Conservation (phyloP, 1,139 yeast species). For the Geotrichum fermentans region DNA sequence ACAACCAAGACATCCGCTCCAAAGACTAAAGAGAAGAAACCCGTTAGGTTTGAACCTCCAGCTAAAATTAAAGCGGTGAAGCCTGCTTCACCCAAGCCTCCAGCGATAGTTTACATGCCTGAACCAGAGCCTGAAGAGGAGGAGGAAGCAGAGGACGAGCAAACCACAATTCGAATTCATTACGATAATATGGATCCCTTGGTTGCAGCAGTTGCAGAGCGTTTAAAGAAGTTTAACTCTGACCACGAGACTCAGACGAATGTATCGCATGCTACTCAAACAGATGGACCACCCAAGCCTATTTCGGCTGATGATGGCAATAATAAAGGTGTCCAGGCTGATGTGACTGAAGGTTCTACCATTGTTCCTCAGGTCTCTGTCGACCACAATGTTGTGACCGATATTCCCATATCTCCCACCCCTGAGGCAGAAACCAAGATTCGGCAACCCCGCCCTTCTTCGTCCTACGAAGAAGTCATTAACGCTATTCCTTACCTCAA, state of each 20-base stretch:
- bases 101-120: background rate
- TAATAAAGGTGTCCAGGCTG: constrained; percentile 18
- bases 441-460: constrained; percentile 7
- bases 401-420: constrained; percentile 10
- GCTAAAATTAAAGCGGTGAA: background rate
- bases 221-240: constrained; percentile 19
- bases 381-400: background rate
- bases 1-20: constrained; percentile 5
- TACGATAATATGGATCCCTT: constrained; percentile 22
- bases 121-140: constrained; percentile 3
- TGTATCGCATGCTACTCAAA: constrained; percentile 13
- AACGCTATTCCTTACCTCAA: constrained; percentile 19
- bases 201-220: constrained; percentile 23
- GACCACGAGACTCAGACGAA: constrained; percentile 27
- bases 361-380: background rate
- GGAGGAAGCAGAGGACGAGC: background rate
- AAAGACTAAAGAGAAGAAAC: constrained; percentile 3
- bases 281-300: constrained; percentile 17
- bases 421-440: background rate
- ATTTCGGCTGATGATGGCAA: constrained; percentile 20
- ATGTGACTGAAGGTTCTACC: background rate
- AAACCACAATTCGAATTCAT: constrained; percentile 15
- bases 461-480: constrained; percentile 18
- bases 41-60: background rate
- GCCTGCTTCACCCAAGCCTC: background rate